Percentiles rank a stretch among this genome's conserved stretches.
Conservation (phyloP, 257 asterid genomes). For the Solanum arcanum region DNA sequence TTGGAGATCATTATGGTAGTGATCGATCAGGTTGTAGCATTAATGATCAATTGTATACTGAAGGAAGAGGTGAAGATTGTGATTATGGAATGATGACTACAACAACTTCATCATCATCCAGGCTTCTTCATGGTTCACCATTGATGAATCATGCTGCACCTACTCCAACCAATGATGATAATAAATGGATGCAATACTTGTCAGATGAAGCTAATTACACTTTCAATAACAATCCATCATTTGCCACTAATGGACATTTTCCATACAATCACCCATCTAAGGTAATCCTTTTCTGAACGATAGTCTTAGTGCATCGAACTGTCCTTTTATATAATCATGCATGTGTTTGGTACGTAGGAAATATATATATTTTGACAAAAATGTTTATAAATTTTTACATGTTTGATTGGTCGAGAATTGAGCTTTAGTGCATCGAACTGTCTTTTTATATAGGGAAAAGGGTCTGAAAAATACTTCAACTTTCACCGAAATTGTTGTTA, state of each 20-base stretch:
- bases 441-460: neutral
- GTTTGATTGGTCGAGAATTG: neutral
- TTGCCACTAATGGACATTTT: slow-evolving; percentile 17
- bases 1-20: slow-evolving; percentile 42
- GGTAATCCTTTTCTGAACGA: slow-evolving; percentile 22
- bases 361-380: neutral
- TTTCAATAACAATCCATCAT: slow-evolving; percentile 28
- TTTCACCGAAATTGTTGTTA: no score
- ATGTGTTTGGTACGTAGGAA: neutral
- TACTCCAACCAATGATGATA: slow-evolving; percentile 16
- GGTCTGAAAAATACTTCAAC: no score
- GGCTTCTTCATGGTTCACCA: slow-evolving; percentile 20
- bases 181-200: slow-evolving; percentile 67
- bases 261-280: slow-evolving; percentile 58
- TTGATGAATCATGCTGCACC: neutral
- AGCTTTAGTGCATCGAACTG: neutral
- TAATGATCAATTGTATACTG: slow-evolving; percentile 25
- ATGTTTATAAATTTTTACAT: no score
- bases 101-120: slow-evolving; percentile 31
- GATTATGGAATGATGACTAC: slow-evolving; percentile 21
- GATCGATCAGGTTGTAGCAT: slow-evolving; percentile 47
- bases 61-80: slow-evolving; percentile 36
- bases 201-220: slow-evolving; percentile 58
- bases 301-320: neutral
- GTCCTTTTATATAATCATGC: neutral